A percentile compares a stretch with the other conserved stretches of the same genome.
phyloP scores from a whole-genome alignment of 139 green algal species.

The Auxenochlorella protothecoides region DNA sequence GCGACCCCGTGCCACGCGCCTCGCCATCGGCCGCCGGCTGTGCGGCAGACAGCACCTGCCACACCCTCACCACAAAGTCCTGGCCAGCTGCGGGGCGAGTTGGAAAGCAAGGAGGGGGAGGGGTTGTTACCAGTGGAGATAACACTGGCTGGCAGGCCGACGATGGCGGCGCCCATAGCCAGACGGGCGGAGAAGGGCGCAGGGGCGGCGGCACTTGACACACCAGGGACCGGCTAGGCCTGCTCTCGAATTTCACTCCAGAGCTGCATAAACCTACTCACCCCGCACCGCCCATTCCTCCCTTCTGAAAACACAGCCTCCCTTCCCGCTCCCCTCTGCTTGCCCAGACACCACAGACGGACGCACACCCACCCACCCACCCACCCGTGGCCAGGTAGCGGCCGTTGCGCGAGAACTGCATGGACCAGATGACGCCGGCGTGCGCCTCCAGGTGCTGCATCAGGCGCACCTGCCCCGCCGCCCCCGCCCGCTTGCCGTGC shows the following conservation, averaged over 20 bases:
- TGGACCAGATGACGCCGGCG: slow-evolving; percentile 61
- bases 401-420: slow-evolving; percentile 59
- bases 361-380: neutral
- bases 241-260: too few relatives aligned
- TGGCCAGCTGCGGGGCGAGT: slow-evolving; percentile 48
- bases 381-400: slow-evolving; percentile 58
- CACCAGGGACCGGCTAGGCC: neutral
- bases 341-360: too few relatives aligned
- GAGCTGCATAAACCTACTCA: too few relatives aligned
- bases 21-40: slow-evolving; percentile 11
- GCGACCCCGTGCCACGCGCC: neutral
- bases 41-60: slow-evolving; percentile 39
- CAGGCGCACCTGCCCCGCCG: slow-evolving; percentile 19
- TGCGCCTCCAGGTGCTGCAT: slow-evolving; percentile 45
- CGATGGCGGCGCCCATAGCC: too few relatives aligned
- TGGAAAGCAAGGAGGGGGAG: neutral
- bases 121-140: too few relatives aligned
- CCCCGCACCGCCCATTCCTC: neutral
- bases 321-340: neutral
- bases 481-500: too few relatives aligned
- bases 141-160: too few relatives aligned
- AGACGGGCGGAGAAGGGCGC: neutral
- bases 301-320: neutral
- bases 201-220: neutral
- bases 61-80: slow-evolving; percentile 65